Evolutionary conservation across 2,329 filamentous ascomycete species (phyloP), one percentile per base, ranked within the genome.

Genomic region (Claviceps pazoutovae): DNA sequence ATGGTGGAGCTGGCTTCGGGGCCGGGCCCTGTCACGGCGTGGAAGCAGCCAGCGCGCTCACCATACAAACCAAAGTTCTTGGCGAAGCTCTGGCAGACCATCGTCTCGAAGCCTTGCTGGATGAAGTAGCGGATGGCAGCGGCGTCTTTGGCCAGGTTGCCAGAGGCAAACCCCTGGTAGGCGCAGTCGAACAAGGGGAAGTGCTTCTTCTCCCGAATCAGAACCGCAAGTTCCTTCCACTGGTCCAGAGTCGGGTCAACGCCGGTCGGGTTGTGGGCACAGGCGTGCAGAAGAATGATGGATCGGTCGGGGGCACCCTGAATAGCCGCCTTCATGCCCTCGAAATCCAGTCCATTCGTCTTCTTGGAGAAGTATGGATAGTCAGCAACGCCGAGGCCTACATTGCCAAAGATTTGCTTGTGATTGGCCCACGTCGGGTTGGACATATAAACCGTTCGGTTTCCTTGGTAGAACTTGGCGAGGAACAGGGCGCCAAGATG

Each of bases 181-280:
- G 93, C 93, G 58, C 82, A 88, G 75, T 98, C 93, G 71, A 98
- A 97, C 80, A 98, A 97, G 62, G 93, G 91, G 73, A 98, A 95
- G 69, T 94, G 91, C 57, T 80, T 80, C 71, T 85, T 88, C 62
- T 80, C 69, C 61, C 79, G 79, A 68, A 97, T 82, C 45, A 95
- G 69, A 44, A 75, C 68, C 50, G 91, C 89, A 56, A 98, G 82
- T 71, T 94, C 79, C 68, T 85, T 88, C 93, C 93, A 98, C 73
- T 98, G 93, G 51, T 91, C 88, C 59, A 85, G 76, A 19, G 90
- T 95, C 7, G 90, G 90, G 70, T 98, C 93, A 56, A 98, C 90
- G 54, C 93, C 93, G 1, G 93, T 98, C 38, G 93, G 93, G 74
- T 98, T 98, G 75, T 98, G 93, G 39, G 93, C 93, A 68, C 93